Percentiles rank a stretch among this genome's conserved stretches.
phyloP scores from a whole-genome alignment of 2,329 filamentous ascomycete species.

The Cercospora berteroae region DNA sequence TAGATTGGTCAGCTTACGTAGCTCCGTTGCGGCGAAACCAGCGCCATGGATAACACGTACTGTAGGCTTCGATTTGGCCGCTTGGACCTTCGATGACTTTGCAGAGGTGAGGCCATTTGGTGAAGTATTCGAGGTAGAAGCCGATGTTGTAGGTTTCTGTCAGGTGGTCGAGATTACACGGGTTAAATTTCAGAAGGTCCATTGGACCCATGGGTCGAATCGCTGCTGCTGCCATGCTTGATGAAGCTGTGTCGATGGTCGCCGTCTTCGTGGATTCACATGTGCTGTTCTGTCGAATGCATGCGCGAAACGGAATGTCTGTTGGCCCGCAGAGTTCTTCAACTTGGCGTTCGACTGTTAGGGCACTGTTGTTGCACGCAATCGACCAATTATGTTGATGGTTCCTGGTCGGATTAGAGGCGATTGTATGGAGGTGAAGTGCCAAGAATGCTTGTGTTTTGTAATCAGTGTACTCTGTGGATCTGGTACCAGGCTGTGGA shows the following conservation, averaged over 20 bases:
- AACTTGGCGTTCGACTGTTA: not conserved
- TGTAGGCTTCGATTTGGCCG: slow-evolving; percentile 92
- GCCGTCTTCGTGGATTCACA: not conserved
- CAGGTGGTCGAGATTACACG: slow-evolving; percentile 91
- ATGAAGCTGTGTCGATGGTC: not conserved
- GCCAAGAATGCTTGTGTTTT: not conserved
- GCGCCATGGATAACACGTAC: slow-evolving; percentile 52
- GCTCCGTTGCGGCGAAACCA: not conserved
- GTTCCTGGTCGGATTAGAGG: not conserved
- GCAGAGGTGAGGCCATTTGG: slow-evolving; percentile 93
- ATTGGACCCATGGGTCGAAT: slow-evolving; percentile 80
- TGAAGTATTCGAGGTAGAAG: slow-evolving; percentile 95
- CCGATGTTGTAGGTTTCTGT: slow-evolving; percentile 97
- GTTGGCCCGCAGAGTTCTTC: not conserved
- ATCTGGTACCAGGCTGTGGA: not conserved
- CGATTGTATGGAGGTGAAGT: not conserved
- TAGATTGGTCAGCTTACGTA: not conserved
- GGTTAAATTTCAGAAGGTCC: slow-evolving; percentile 85
- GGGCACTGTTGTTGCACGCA: not conserved
- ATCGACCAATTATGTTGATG: not conserved
- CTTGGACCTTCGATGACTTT: slow-evolving; percentile 82
- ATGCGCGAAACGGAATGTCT: not conserved
- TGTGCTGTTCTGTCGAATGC: not conserved
- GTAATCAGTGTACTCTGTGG: not conserved
- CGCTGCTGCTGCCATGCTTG: slow-evolving; percentile 35